A percentile compares a stretch with the other conserved stretches of the same genome.
Conservation (phyloP, 352 stramenopile species). For the Phytophthora litchii region DNA sequence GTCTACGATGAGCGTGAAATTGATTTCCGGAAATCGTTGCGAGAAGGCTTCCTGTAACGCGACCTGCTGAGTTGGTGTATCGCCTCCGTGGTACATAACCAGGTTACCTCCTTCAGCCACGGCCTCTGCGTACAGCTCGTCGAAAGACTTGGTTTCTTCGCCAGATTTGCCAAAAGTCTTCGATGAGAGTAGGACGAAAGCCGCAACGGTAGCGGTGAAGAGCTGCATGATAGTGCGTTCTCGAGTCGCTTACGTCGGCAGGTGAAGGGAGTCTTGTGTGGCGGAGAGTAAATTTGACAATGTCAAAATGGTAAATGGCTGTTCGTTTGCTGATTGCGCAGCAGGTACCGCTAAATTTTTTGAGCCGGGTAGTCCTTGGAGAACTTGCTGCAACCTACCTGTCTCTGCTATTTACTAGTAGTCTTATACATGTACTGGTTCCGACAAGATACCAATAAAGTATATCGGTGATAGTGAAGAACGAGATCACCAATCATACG, state of each 20-base stretch:
- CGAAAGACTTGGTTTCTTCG: constrained; percentile 51
- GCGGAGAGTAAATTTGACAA: background rate
- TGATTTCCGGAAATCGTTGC: constrained; percentile 47
- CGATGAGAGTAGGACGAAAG: constrained; percentile 4
- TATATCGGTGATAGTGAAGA: no score
- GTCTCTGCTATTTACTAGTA: no score
- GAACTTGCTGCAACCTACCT: no score
- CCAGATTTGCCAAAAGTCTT: constrained; percentile 1
- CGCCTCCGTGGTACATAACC: constrained; percentile 47
- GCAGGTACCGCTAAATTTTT: no score
- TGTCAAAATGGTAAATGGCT: background rate
- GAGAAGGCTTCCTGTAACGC: constrained; percentile 35
- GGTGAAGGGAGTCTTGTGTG: background rate
- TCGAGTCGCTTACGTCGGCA: background rate
- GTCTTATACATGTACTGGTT: no score
- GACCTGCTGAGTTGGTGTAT: constrained; percentile 37
- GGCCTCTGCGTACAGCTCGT: constrained; percentile 51
- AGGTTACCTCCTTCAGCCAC: constrained; percentile 54
- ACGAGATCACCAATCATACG: no score
- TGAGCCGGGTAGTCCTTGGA: no score
- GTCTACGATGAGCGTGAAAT: constrained; percentile 48
- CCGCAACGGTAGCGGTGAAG: constrained; percentile 7
- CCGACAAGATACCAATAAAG: no score
- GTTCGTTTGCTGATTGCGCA: background rate
- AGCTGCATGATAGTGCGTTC: constrained; percentile 14